Evolutionary conservation across 2,329 filamentous ascomycete genomes (phyloP).

Genomic region (Pyrenophora seminiperda): DNA sequence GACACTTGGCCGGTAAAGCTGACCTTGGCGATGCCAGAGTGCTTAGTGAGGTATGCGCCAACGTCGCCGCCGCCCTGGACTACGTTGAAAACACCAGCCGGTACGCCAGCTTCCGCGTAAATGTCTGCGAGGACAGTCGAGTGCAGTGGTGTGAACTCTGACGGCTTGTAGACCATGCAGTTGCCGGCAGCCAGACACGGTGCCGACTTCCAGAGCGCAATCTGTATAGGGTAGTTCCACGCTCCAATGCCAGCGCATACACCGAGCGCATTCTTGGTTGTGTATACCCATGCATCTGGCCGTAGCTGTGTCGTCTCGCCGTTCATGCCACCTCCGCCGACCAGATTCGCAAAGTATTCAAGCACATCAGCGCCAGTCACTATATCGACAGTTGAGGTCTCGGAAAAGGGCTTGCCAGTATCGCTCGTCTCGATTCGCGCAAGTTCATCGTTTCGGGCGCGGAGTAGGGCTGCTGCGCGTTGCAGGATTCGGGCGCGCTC

Average conservation of each 20-base stretch:
- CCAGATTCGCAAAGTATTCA: constrained; percentile 82
- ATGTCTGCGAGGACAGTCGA: constrained; percentile 75
- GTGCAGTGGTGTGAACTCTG: constrained; percentile 85
- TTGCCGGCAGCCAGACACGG: constrained; percentile 86
- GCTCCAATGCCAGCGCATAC: constrained; percentile 87
- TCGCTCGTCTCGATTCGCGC: constrained; percentile 81
- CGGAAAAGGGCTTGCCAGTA: constrained; percentile 83
- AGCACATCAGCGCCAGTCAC: constrained; percentile 82
- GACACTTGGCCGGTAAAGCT: constrained; percentile 87
- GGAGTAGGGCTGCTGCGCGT: constrained; percentile 73
- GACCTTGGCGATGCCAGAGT: constrained; percentile 78
- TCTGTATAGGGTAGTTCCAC: constrained; percentile 93
- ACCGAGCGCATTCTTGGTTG: constrained; percentile 78
- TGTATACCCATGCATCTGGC: constrained; percentile 80
- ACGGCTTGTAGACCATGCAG: constrained; percentile 90
- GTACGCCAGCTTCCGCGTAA: constrained; percentile 78
- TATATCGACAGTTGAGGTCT: constrained; percentile 83
- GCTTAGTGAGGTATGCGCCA: constrained; percentile 74
- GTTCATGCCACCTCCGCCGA: constrained; percentile 77
- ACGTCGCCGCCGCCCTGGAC: constrained; percentile 80
- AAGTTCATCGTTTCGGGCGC: constrained; percentile 77
- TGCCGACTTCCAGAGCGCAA: constrained; percentile 86
- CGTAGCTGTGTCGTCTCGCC: constrained; percentile 78
- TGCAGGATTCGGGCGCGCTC: constrained; percentile 79
- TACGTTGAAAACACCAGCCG: constrained; percentile 84